phyloP scores from a whole-genome alignment of 305 asterid genomes.

The Solanum aculeatissimum region DNA sequence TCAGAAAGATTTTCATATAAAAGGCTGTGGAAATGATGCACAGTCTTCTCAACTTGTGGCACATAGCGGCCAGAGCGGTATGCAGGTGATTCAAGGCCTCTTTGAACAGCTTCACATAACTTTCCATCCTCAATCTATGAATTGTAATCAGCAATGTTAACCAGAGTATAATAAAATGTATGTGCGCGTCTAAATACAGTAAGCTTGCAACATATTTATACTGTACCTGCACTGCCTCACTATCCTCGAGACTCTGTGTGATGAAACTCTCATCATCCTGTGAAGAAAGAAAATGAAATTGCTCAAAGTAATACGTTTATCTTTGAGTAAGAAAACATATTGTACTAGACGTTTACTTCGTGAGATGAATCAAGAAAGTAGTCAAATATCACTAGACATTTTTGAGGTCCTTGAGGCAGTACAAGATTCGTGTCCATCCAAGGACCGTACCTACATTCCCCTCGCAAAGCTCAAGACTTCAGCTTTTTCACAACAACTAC shows the following conservation, averaged over 20 bases:
- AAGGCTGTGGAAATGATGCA: constrained; percentile 77
- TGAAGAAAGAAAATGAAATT: not conserved
- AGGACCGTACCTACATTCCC: constrained; percentile 61
- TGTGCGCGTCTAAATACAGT: not conserved
- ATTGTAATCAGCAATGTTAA: not conserved
- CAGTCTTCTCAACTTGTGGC: constrained; percentile 65
- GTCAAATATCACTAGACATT: constrained; percentile 75
- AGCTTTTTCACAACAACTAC: not conserved
- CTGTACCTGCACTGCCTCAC: constrained; percentile 67
- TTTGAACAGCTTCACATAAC: constrained; percentile 50
- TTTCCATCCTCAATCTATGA: constrained; percentile 54
- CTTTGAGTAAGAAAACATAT: not conserved
- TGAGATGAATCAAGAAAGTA: constrained; percentile 71
- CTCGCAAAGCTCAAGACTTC: not conserved
- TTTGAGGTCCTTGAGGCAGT: constrained; percentile 67
- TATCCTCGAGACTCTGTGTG: constrained; percentile 43
- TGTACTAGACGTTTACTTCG: constrained; percentile 21
- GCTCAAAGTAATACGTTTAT: not conserved
- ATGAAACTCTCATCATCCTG: constrained; percentile 46
- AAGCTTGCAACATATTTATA: not conserved
- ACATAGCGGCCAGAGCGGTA: constrained; percentile 53
- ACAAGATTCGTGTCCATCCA: constrained; percentile 95
- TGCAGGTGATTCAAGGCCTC: constrained; percentile 76
- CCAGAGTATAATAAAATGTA: not conserved
- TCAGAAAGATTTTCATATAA: constrained; percentile 31